Evolutionary conservation across 169 alveolate genomes (phyloP).

Genomic region (Toxoplasma gondii): DNA sequence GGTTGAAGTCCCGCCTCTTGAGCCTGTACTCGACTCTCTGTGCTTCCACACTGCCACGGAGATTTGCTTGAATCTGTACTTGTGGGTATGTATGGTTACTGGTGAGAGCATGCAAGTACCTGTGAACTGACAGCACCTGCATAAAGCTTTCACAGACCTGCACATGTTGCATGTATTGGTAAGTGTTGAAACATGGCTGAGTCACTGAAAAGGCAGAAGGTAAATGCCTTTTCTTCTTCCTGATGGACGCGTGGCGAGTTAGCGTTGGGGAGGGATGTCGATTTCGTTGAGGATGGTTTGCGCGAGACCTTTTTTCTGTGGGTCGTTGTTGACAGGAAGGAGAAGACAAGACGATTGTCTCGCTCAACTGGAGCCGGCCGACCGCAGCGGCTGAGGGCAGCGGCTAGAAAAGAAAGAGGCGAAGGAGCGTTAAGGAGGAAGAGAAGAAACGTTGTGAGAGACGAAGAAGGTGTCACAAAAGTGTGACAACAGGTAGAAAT

Average conservation of each 20-base stretch:
- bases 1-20: too few species aligned
- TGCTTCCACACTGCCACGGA: too few species aligned
- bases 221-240: too few species aligned
- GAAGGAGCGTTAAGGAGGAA: not conserved
- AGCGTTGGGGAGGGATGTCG: too few species aligned
- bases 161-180: not conserved
- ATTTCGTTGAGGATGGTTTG: not conserved
- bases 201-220: not conserved
- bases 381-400: not conserved
- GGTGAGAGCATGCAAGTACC: too few species aligned
- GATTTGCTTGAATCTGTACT: not conserved
- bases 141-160: not conserved
- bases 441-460: not conserved
- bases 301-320: not conserved
- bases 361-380: slow-evolving; percentile 20
- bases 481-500: not conserved
- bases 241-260: too few species aligned
- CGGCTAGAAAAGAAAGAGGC: not conserved
- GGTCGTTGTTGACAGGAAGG: not conserved
- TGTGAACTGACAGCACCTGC: too few species aligned
- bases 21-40: too few species aligned
- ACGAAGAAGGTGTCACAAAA: not conserved
- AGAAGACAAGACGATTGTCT: not conserved
- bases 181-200: not conserved
- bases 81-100: not conserved